Evolutionary conservation across 1,284 basidiomycete species (phyloP), one percentile per base, ranked within the genome.

Genomic region (Ganoderma resinaceum): DNA sequence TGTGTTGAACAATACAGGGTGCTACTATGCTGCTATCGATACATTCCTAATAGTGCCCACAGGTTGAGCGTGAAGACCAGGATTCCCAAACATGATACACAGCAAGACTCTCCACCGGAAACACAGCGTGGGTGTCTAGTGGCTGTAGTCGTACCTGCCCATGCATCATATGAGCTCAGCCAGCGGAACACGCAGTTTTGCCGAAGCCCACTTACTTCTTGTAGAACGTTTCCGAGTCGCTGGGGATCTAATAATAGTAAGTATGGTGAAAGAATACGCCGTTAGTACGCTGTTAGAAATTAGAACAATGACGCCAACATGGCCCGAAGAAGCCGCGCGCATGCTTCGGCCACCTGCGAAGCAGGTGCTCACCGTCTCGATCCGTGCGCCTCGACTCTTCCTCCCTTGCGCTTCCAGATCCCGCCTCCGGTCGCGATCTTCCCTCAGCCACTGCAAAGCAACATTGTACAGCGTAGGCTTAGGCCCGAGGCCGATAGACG

Each of bases 171-270:
- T 42, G 35, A 38, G 61, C 52, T 69, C 38, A 72, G 69, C 62
- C 7, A 66, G 43, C 61, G 66, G 35, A 57, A 2, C n/a, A 74
- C 35, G 72, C 52, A 37, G 40, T 33, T 16, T 63, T 18, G 9
- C 14, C 20, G 23, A 49, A 38, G 16, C 46, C 37, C 29, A 80
- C 89, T 69, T 78, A 95, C 93, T 96, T 96, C 76, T 86, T 90
- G 80, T 96, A 98, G 79, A 98, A 98, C 1, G 87, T 89, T 80
- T 96, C 95, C 6, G 94, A 94, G 77, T 97, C 93, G 18, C 87
- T 86, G 7, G 94, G 89, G 29, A 89, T 83, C 75, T 76, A 67
- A 67, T 52, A 63, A 58, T 46, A 53, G 38, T n/a, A 67, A 67
- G 55, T 64, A 58, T 46, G 61, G 38, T n/a, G 58, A 6, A 29